Evolutionary conservation across 192 early-diverging fungal species (phyloP).

Genomic region (Coemansia sp.): DNA sequence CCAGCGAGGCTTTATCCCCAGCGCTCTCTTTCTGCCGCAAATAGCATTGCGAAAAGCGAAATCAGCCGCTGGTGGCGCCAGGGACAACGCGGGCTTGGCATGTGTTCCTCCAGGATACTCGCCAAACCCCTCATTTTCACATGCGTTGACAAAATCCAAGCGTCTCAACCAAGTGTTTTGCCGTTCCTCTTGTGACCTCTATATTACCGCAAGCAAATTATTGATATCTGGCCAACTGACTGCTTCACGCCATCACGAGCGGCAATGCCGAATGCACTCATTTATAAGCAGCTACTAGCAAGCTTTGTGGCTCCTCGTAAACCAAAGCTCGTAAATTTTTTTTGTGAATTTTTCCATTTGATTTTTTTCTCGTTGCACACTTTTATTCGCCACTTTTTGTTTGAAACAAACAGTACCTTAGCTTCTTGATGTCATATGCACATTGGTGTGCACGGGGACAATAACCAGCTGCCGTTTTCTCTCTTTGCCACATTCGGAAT

Average conservation of each 20-base stretch:
- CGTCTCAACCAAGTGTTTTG: not conserved
- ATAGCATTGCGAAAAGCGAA: not conserved
- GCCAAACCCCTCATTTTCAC: not conserved
- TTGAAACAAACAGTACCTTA: not conserved
- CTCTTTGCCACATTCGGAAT: not conserved
- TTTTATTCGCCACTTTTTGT: not conserved
- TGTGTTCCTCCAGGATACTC: not conserved
- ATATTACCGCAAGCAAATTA: not conserved
- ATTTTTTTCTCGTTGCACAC: not conserved
- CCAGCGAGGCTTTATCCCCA: not conserved
- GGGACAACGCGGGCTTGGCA: not conserved
- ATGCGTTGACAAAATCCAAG: not conserved
- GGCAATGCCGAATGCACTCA: not conserved
- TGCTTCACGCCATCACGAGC: not conserved
- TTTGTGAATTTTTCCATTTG: not conserved
- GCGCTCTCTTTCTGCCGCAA: not conserved
- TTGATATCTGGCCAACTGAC: not conserved
- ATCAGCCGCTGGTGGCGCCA: not conserved
- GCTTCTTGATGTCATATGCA: not conserved
- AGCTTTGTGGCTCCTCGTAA: not conserved
- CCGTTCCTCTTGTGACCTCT: not conserved
- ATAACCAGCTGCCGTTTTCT: not conserved
- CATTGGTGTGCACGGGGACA: not conserved
- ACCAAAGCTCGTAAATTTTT: not conserved
- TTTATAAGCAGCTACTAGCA: not conserved